A percentile compares a stretch with the other conserved stretches of the same genome.
These are phyloP conservation scores for Striga hermonthica DNA, from an alignment of 305 asterid species.

Conservation along the genomic window DNA sequence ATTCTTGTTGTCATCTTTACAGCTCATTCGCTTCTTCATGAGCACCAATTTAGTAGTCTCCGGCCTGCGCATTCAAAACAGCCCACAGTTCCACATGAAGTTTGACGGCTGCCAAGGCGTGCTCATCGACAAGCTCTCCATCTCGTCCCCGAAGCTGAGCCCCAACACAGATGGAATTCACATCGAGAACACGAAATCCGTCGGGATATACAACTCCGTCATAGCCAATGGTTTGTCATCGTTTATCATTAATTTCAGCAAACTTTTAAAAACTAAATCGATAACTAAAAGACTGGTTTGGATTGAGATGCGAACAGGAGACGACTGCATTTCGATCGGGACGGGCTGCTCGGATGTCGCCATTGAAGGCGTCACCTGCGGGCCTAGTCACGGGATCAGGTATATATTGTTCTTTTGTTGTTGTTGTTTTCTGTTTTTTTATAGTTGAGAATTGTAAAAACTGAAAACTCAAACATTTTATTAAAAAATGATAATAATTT, in stretches of 20 bases:
- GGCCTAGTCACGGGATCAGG: slow-evolving; percentile 99
- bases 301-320: slow-evolving; percentile 46
- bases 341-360: slow-evolving; percentile 78
- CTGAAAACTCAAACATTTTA: too few relatives aligned
- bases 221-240: slow-evolving; percentile 54
- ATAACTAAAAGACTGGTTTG: not conserved
- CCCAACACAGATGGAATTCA: slow-evolving; percentile 97
- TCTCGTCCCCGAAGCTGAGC: slow-evolving; percentile 82
- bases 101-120: slow-evolving; percentile 87
- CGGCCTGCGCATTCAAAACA: slow-evolving; percentile 68
- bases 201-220: slow-evolving; percentile 77
- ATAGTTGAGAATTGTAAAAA: not conserved
- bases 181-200: slow-evolving; percentile 67
- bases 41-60: slow-evolving; percentile 74
- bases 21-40: slow-evolving; percentile 88
- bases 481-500: not conserved
- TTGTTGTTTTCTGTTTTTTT: not conserved
- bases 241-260: too few relatives aligned
- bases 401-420: slow-evolving; percentile 18
- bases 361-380: slow-evolving; percentile 78
- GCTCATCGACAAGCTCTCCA: slow-evolving; percentile 55
- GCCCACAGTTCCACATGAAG: slow-evolving; percentile 90
- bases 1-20: slow-evolving; percentile 15
- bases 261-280: too few relatives aligned
- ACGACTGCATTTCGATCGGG: slow-evolving; percentile 93